Evolutionary conservation across 1,139 yeast species (phyloP).

Genomic region (Tardiomyces blankii): DNA sequence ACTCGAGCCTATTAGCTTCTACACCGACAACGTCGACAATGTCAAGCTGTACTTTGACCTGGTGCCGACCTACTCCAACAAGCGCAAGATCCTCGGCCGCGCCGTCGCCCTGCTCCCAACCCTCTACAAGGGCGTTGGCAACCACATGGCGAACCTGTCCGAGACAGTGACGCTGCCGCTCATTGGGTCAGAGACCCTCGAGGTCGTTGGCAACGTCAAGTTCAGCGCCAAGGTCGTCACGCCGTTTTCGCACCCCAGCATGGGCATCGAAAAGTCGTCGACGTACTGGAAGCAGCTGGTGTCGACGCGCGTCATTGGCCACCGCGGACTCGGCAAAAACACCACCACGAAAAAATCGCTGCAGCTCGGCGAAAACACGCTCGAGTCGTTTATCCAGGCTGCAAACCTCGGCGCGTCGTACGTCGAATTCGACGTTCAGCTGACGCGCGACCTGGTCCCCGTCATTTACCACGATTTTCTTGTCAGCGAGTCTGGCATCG

Average conservation of each 20-base stretch:
- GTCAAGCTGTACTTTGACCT: constrained; percentile 69
- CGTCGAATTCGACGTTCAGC: constrained; percentile 86
- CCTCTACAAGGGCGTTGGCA: constrained; percentile 58
- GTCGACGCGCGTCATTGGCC: constrained; percentile 90
- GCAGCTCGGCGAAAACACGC: constrained; percentile 92
- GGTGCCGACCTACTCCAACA: constrained; percentile 71
- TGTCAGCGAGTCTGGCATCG: constrained; percentile 94
- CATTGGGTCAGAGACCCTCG: constrained; percentile 58
- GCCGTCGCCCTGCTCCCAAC: constrained; percentile 69
- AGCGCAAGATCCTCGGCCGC: constrained; percentile 57
- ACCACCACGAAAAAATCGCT: constrained; percentile 55
- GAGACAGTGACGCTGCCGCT: constrained; percentile 68
- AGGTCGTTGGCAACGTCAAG: constrained; percentile 63
- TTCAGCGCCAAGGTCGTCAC: constrained; percentile 67
- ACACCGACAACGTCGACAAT: constrained; percentile 42
- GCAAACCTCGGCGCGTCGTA: constrained; percentile 80
- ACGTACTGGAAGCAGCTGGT: constrained; percentile 90
- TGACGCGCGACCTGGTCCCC: constrained; percentile 88
- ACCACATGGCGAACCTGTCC: constrained; percentile 33
- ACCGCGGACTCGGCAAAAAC: constrained; percentile 91
- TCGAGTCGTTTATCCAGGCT: constrained; percentile 92
- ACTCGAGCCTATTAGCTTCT: constrained; percentile 74
- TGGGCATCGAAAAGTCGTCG: constrained; percentile 59
- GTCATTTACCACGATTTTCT: constrained; percentile 92
- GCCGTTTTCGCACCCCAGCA: constrained; percentile 63